A percentile compares a stretch with the other conserved stretches of the same genome.
These are phyloP conservation scores for Tetradesmus obliquus DNA, from an alignment of 139 green algal species.

Conservation along the genomic window DNA sequence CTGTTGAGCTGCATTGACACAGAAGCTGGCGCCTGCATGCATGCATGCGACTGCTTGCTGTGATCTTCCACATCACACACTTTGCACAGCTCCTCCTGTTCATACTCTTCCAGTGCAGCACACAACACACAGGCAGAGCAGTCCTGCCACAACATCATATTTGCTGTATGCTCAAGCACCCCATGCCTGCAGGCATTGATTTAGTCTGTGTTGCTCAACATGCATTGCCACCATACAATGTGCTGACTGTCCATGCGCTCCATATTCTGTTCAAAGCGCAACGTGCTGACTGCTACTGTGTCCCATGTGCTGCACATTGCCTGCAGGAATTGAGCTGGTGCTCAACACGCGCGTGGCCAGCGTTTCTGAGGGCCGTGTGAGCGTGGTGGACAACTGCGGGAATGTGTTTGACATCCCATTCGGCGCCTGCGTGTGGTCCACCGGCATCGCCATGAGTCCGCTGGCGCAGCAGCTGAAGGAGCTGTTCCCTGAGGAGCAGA, in stretches of 20 bases:
- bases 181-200: background rate
- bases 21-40: too few species aligned
- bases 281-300: too few species aligned
- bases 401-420: slow-evolving; percentile 74
- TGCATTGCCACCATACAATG: too few species aligned
- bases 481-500: slow-evolving; percentile 76
- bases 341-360: slow-evolving; percentile 79
- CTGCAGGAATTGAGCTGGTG: slow-evolving; percentile 71
- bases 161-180: background rate
- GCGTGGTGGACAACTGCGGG: slow-evolving; percentile 62
- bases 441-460: slow-evolving; percentile 91
- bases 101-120: too few species aligned
- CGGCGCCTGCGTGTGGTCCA: slow-evolving; percentile 92
- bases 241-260: background rate
- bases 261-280: background rate
- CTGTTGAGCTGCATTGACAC: too few species aligned
- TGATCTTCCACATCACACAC: too few species aligned
- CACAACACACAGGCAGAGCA: too few species aligned
- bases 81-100: too few species aligned
- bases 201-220: background rate
- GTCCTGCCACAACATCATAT: background rate
- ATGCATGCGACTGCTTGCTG: too few species aligned
- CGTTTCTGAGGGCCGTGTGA: slow-evolving; percentile 61
- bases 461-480: slow-evolving; percentile 84
- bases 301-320: background rate